Conservation (phyloP, 129 eudicot species). For the Flaveria ramosissima region DNA sequence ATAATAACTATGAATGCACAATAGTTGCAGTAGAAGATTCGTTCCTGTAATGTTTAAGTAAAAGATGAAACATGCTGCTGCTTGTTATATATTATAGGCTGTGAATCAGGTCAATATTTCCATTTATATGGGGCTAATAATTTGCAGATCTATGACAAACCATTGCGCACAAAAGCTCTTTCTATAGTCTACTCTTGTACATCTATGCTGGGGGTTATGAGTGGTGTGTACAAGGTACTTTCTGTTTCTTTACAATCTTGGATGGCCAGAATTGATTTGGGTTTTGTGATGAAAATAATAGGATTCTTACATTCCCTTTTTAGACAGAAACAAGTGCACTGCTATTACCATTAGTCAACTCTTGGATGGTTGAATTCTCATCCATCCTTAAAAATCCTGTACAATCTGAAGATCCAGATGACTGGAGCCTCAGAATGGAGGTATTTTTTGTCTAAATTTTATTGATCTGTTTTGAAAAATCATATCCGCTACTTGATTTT, state of each 20-base stretch:
- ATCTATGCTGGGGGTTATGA: constrained; percentile 85
- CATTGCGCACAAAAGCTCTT: constrained; percentile 73
- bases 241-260: constrained; percentile 9
- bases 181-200: constrained; percentile 74
- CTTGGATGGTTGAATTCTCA: constrained; percentile 87
- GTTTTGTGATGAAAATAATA: constrained; percentile 6
- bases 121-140: constrained; percentile 16
- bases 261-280: background rate
- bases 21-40: constrained; percentile 7
- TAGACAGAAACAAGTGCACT: constrained; percentile 77
- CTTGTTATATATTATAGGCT: constrained; percentile 16
- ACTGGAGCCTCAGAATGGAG: constrained; percentile 98
- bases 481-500: constrained; percentile 29
- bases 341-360: constrained; percentile 71
- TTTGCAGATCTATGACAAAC: constrained; percentile 76
- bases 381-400: constrained; percentile 63
- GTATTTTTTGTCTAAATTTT: constrained; percentile 41
- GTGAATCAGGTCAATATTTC: constrained; percentile 1
- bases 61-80: constrained; percentile 19
- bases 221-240: constrained; percentile 91
- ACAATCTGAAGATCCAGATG: constrained; percentile 96
- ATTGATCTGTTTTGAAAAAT: background rate
- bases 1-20: background rate
- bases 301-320: constrained; percentile 19
- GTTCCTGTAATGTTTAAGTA: constrained; percentile 6